Base-by-base conservation (phyloP, 2,329 filamentous ascomycete species). In the Pseudopyrenochaeta lycopersici region DNA sequence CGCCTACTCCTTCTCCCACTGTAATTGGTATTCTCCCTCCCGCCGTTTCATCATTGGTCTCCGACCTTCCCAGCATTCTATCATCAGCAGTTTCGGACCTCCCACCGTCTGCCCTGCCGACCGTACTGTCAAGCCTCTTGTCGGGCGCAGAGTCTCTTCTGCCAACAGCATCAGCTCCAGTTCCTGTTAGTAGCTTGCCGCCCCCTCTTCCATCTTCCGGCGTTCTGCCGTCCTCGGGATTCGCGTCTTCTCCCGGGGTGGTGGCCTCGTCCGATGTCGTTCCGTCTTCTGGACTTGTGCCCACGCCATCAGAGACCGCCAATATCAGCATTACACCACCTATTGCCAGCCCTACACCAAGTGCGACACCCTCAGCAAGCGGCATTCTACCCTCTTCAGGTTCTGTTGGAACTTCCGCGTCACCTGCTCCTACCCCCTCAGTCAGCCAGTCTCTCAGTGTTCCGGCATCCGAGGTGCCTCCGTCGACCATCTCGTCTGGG, bases 81-180 rank as follows among this genome's bases (percentile, higher is more conserved):
- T 63, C 65, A 11, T 64, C 63, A 5, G 61, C 52, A 12, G 56
- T 64, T 7, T 58, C 62, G 15, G 54, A 49, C 46, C 38, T 61
- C 23, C 62, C 64, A 12, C 43, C 47, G 21, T 63, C 64, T 53
- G 62, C 53, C 12, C n/a, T 64, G 20, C 58, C 63, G 3, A 62
- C 59, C 29, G 50, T 57, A 27, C 18, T 64, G 14, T 66, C 64
- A 3, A 63, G 58, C 48, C 39, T 65, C 7, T 41, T 61, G 14
- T 64, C 63, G 9, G 59, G 54, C 15, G 48, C 54, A n/a, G 53
- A 55, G 40, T 59, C 60, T 14, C 30, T 49, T 2, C 45, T 58
- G 32, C 53, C 63, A 10, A 66, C 54, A 30, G 64, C 52, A 14
- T 59, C 64, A 15, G 52, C 50, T 11, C 59, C 65, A 9, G 20